phyloP scores from a whole-genome alignment of 1,139 yeast species.

The Yamadazyma trypodendri region DNA sequence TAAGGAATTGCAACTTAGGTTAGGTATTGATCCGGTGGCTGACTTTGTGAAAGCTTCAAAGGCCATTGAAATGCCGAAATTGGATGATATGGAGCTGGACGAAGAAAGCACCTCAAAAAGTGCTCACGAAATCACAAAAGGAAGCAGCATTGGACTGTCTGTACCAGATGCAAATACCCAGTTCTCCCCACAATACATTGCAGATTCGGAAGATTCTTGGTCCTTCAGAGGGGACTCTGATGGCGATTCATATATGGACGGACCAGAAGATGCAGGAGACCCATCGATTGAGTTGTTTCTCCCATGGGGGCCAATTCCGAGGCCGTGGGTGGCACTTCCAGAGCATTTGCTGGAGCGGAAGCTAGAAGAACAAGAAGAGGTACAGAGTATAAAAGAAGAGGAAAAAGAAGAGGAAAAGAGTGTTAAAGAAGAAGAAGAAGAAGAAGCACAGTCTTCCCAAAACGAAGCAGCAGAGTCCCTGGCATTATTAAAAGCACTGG shows the following conservation, averaged over 20 bases:
- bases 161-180: no score
- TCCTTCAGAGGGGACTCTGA: no score
- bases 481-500: no score
- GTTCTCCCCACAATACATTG: no score
- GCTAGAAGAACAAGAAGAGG: background rate
- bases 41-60: constrained; percentile 21
- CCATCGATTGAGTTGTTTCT: background rate
- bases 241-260: no score
- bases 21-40: constrained; percentile 24
- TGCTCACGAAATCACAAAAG: background rate
- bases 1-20: constrained; percentile 12
- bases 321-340: no score
- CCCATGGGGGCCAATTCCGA: background rate
- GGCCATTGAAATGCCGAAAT: constrained; percentile 8
- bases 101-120: background rate
- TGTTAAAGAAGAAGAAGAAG: background rate
- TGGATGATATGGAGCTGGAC: constrained; percentile 2
- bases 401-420: background rate
- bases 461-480: no score
- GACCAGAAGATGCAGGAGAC: no score
- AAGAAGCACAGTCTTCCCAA: no score
- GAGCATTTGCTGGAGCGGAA: no score
- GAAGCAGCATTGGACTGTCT: no score
- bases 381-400: background rate
- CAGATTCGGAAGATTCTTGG: no score